Evolutionary conservation across 163 green algal species (phyloP).

Genomic region (Volvox carteri): DNA sequence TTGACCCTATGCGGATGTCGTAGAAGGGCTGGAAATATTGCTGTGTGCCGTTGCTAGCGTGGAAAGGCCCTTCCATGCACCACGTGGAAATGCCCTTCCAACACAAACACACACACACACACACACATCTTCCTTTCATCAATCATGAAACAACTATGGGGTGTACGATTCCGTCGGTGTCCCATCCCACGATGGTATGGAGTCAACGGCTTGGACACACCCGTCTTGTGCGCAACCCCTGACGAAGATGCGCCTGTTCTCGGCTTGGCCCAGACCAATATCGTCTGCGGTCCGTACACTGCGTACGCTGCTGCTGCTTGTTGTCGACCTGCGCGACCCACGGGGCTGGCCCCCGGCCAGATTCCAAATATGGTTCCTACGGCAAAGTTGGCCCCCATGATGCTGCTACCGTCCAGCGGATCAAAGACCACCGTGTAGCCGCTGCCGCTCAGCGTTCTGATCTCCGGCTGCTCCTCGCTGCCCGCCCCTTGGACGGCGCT

Average conservation of each 20-base stretch:
- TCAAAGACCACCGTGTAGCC: constrained; percentile 86
- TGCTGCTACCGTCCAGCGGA: constrained; percentile 87
- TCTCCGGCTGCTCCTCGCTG: constrained; percentile 80
- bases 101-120: no score
- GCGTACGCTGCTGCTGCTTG: constrained; percentile 83
- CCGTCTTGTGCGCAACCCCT: background rate
- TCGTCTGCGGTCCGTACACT: constrained; percentile 84
- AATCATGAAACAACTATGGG: no score
- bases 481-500: constrained; percentile 73
- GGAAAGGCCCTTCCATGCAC: no score
- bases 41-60: no score
- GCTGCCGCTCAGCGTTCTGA: constrained; percentile 65
- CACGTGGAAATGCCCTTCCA: no score
- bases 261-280: constrained; percentile 80
- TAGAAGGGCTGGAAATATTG: no score
- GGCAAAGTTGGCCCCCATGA: constrained; percentile 86
- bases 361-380: constrained; percentile 95
- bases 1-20: no score
- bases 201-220: background rate
- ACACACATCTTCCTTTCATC: no score
- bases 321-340: constrained; percentile 83
- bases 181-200: no score
- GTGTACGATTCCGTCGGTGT: no score
- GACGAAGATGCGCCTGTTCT: background rate
- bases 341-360: constrained; percentile 86